These are phyloP conservation scores for Macrolepiota albuminosa DNA, from an alignment of 768 basidiomycete species.

Conservation along the genomic window DNA sequence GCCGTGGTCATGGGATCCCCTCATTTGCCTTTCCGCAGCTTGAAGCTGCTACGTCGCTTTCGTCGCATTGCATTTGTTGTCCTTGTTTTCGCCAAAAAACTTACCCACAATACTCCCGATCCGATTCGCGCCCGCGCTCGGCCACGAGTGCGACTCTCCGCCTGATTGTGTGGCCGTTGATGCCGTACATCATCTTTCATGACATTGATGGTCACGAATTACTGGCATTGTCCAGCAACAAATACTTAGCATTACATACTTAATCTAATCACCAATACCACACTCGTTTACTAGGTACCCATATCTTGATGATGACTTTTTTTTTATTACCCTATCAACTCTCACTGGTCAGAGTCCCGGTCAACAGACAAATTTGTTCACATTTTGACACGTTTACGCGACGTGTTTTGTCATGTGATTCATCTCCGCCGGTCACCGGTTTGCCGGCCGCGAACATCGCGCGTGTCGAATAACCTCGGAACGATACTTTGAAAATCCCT, in stretches of 20 bases:
- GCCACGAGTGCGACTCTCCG: background rate
- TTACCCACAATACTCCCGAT: conserved; percentile 4
- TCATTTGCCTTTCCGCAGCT: background rate
- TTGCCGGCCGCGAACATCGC: background rate
- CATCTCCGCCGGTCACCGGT: background rate
- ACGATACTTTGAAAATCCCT: background rate
- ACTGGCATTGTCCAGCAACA: conserved; percentile 5
- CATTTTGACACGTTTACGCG: background rate
- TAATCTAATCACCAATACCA: conserved; percentile 1
- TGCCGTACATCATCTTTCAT: background rate
- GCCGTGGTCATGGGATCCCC: background rate
- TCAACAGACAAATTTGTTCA: background rate
- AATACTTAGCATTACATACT: conserved; percentile 7
- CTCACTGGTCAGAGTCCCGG: background rate
- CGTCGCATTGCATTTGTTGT: conserved; percentile 13
- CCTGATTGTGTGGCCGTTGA: background rate
- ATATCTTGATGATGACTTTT: conserved; percentile 1
- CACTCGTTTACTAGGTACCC: conserved; percentile 8
- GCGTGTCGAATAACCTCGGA: background rate
- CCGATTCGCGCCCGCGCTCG: background rate
- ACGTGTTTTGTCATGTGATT: background rate
- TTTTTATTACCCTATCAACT: background rate
- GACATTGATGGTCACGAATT: conserved; percentile 12
- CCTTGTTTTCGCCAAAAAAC: conserved; percentile 10
- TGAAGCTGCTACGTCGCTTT: conserved; percentile 3